These are phyloP conservation scores for Globisporangium radiosum DNA, from an alignment of 352 stramenopile genomes.

Conservation along the genomic window DNA sequence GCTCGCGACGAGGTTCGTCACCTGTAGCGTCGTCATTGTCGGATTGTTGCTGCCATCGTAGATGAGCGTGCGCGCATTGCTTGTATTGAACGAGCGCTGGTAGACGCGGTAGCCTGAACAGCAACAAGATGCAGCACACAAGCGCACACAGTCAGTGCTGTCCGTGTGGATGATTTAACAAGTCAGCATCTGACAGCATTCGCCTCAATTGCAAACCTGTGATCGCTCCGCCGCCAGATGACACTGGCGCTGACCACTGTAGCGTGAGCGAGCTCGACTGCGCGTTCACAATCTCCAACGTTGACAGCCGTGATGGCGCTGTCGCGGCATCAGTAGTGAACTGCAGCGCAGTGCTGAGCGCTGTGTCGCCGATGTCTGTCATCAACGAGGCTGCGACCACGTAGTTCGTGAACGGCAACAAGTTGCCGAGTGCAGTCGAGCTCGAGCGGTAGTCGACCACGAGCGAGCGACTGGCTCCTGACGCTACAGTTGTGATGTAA, in stretches of 20 bases:
- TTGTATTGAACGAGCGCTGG: slow-evolving; percentile 2
- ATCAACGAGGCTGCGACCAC: slow-evolving; percentile 13
- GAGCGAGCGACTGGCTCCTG: slow-evolving; percentile 3
- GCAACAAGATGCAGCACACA: too few relatives aligned
- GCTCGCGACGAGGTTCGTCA: slow-evolving; percentile 17
- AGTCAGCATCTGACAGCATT: too few relatives aligned
- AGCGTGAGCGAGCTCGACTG: slow-evolving; percentile 23
- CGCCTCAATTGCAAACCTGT: slow-evolving; percentile 12
- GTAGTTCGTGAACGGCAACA: slow-evolving; percentile 26
- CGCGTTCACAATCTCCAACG: slow-evolving; percentile 13
- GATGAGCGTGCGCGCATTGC: slow-evolving; percentile 6
- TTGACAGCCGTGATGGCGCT: slow-evolving; percentile 11
- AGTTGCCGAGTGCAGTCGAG: slow-evolving; percentile 12
- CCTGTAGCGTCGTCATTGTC: slow-evolving; percentile 10
- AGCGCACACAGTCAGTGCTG: too few relatives aligned
- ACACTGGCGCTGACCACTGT: slow-evolving; percentile 23
- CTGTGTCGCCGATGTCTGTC: slow-evolving; percentile 14
- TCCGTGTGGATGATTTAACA: too few relatives aligned
- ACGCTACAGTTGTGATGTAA: not conserved
- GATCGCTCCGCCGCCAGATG: slow-evolving; percentile 33
- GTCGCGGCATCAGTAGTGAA: slow-evolving; percentile 19
- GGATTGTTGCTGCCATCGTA: slow-evolving; percentile 20
- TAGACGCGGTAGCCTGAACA: slow-evolving; percentile 20
- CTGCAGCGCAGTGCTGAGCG: slow-evolving; percentile 11
- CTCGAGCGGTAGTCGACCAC: slow-evolving; percentile 1